phyloP scores from a whole-genome alignment of 129 eudicot species.

The Saposhnikovia divaricata region DNA sequence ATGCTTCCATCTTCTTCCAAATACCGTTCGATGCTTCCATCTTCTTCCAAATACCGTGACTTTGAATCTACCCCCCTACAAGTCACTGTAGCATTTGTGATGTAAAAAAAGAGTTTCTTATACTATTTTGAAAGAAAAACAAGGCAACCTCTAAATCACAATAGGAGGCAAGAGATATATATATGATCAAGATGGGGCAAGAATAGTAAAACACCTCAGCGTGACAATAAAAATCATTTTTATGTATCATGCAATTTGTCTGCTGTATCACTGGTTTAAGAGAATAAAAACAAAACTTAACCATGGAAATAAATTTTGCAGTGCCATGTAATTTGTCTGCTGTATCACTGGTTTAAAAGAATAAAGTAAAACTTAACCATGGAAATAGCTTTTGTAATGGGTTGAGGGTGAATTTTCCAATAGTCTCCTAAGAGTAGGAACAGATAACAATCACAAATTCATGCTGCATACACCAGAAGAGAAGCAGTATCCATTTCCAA shows the following conservation, averaged over 20 bases:
- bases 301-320: background rate
- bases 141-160: background rate
- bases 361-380: background rate
- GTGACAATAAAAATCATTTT: slow-evolving; percentile 14
- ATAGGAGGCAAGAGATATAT: background rate
- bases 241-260: background rate
- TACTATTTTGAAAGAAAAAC: background rate
- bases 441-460: background rate
- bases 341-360: background rate
- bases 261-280: background rate
- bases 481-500: background rate
- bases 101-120: slow-evolving; percentile 8
- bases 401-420: background rate
- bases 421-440: background rate
- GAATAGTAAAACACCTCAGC: slow-evolving; percentile 7
- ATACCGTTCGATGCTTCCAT: slow-evolving; percentile 37
- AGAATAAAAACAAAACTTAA: background rate
- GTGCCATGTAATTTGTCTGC: background rate
- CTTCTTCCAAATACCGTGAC: slow-evolving; percentile 14
- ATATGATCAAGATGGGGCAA: slow-evolving; percentile 14
- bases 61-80: slow-evolving; percentile 15
- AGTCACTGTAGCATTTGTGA: slow-evolving; percentile 17
- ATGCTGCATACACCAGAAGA: background rate
- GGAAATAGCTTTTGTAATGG: background rate
- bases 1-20: slow-evolving; percentile 38